phyloP scores from a whole-genome alignment of 2,329 filamentous ascomycete species.

The Ilyonectria mors-panacis region DNA sequence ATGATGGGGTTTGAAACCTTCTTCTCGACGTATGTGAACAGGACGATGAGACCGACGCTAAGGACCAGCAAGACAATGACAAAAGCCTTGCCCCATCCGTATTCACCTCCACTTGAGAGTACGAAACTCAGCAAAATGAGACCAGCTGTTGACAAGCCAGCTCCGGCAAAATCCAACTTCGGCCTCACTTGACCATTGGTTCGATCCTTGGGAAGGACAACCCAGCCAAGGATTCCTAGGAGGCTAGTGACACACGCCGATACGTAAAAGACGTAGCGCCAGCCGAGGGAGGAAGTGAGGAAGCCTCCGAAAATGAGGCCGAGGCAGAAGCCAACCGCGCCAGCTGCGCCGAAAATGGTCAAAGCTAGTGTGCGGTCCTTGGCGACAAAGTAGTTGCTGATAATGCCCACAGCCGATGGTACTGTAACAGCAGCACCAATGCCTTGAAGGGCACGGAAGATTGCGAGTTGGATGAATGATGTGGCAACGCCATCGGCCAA shows the following conservation, averaged over 20 bases:
- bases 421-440: slow-evolving; percentile 23
- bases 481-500: slow-evolving; percentile 18
- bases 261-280: slow-evolving; percentile 31
- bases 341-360: slow-evolving; percentile 25
- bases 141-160: slow-evolving; percentile 58
- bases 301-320: slow-evolving; percentile 27
- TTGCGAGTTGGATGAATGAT: slow-evolving; percentile 23
- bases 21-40: slow-evolving; percentile 59
- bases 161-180: slow-evolving; percentile 58
- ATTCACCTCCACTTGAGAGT: slow-evolving; percentile 60
- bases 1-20: slow-evolving; percentile 61
- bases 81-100: slow-evolving; percentile 61
- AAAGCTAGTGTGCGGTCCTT: slow-evolving; percentile 23
- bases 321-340: slow-evolving; percentile 24
- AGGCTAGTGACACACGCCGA: slow-evolving; percentile 19
- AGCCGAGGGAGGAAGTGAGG: slow-evolving; percentile 26
- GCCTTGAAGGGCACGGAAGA: slow-evolving; percentile 27
- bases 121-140: slow-evolving; percentile 62
- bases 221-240: slow-evolving; percentile 46
- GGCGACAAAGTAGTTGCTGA: slow-evolving; percentile 26
- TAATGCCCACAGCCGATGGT: slow-evolving; percentile 25
- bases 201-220: slow-evolving; percentile 57
- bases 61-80: slow-evolving; percentile 59
- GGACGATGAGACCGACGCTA: slow-evolving; percentile 54
- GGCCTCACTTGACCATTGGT: slow-evolving; percentile 51